Percentiles rank a stretch among this genome's conserved stretches.
phyloP scores from a whole-genome alignment of 2,329 filamentous ascomycete species.

The Hypoxylon rubiginosum region DNA sequence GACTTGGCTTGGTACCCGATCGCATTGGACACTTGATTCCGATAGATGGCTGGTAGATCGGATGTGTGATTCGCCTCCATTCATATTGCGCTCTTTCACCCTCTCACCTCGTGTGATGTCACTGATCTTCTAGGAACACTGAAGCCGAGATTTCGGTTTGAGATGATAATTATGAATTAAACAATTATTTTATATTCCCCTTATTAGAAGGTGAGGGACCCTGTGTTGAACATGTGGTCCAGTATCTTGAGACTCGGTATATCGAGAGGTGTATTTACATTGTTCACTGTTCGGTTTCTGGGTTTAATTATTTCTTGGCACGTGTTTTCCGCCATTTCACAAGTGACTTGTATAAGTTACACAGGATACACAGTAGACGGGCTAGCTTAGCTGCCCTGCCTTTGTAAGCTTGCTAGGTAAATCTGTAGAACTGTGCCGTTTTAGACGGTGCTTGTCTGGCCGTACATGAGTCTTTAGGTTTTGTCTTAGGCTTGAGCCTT shows the following conservation, averaged over 20 bases:
- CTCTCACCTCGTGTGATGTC: conserved; percentile 10
- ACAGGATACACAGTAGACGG: too few relatives aligned
- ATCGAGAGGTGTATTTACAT: conserved; percentile 5
- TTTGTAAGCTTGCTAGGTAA: not conserved
- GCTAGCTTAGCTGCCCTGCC: too few relatives aligned
- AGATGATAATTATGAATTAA: not conserved
- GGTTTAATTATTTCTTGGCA: conserved; percentile 37
- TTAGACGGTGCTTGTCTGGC: not conserved
- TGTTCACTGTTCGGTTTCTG: not conserved
- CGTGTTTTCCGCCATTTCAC: conserved; percentile 27
- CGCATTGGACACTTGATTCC: conserved; percentile 9
- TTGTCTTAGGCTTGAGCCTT: not conserved
- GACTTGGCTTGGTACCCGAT: conserved; percentile 2
- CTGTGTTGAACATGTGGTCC: conserved; percentile 7
- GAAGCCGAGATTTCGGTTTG: not conserved
- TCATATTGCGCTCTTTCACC: conserved; percentile 16
- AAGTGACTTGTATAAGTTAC: too few relatives aligned
- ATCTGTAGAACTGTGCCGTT: conserved; percentile 11
- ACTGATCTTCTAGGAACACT: not conserved
- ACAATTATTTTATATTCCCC: not conserved
- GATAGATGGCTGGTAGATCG: conserved; percentile 3
- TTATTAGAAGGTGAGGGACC: not conserved
- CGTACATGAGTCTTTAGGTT: not conserved
- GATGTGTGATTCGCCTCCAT: conserved; percentile 10
- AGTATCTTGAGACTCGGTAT: too few relatives aligned